Base-by-base conservation (phyloP, 805 yeast genomes). In the Blastobotrys peoriensis region DNA sequence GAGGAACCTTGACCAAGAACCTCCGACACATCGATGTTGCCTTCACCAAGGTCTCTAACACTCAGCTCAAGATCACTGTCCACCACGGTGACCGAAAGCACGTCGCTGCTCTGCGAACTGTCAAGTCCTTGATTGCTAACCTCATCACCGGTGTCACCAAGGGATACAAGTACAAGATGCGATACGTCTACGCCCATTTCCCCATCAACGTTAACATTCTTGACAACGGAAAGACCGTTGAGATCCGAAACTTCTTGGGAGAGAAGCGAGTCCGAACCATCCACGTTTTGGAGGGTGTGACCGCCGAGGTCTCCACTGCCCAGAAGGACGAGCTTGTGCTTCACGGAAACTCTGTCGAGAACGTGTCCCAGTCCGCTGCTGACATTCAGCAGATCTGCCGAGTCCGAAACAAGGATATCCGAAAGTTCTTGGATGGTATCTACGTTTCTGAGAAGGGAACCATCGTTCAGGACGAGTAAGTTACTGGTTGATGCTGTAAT, bases 121-220 rank as follows among this genome's bases (percentile, higher is more conserved):
- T 93, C 73, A 89, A 87, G 78, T 86, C 98, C 58, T 77, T 93
- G 70, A 79, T 93, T 65, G 69, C 86, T 69, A 93, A 93, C 86
- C 74, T 93, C 81, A 73, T 93, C 75, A 86, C 85, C 61, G 99
- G 99, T 85, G 98, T 93, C 70, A 93, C 98, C 71, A 82, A 82
- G 79, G 98, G 98, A 75, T 91, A 76, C 95, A 82, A 86, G 77
- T 93, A 93, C 93, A 93, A 93, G 86, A 84, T 93, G 97, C 88
- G 98, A 81, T 89, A 87, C 74, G 98, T 93, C 57, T 94, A 91
- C 71, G 99, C 98, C 83, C 98, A 93, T 86, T 93, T 93, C 96
- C 99, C 98, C 73, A 93, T 94, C 76, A 93, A 93, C 76, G 96
- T 93, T 61, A 91, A 89, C 79, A 72, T 88, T 60, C 69, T 85